Percentiles rank a stretch among this genome's conserved stretches.
Conservation (phyloP, 129 eudicot genomes). For the Ambrosia trifida region DNA sequence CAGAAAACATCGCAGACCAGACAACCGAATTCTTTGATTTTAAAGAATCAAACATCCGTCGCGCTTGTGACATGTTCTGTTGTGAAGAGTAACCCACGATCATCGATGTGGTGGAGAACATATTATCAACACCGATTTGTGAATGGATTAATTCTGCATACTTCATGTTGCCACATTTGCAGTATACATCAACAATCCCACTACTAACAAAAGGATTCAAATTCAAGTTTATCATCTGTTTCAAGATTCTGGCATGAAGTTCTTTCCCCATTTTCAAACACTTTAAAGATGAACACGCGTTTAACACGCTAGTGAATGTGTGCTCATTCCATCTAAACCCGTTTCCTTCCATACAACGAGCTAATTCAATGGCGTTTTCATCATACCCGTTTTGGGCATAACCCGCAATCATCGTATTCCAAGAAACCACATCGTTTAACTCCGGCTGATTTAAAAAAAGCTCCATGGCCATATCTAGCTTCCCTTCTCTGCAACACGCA, state of each 20-base stretch:
- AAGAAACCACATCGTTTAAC: slow-evolving; percentile 69
- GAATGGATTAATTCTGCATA: slow-evolving; percentile 58
- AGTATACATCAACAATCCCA: slow-evolving; percentile 72
- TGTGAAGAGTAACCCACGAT: slow-evolving; percentile 74
- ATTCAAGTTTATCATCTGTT: slow-evolving; percentile 43
- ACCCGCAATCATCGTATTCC: slow-evolving; percentile 87
- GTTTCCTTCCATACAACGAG: slow-evolving; percentile 47
- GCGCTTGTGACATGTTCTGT: slow-evolving; percentile 68
- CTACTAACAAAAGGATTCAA: slow-evolving; percentile 63
- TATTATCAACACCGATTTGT: slow-evolving; percentile 37
- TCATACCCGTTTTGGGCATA: slow-evolving; percentile 59
- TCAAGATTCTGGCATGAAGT: slow-evolving; percentile 65
- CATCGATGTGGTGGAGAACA: slow-evolving; percentile 66
- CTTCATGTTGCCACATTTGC: slow-evolving; percentile 74
- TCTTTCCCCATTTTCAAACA: slow-evolving; percentile 67
- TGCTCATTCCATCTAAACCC: slow-evolving; percentile 64
- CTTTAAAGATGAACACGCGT: slow-evolving; percentile 68
- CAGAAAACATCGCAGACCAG: slow-evolving; percentile 84
- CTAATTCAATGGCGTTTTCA: slow-evolving; percentile 52
- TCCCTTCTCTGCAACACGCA: slow-evolving; percentile 84
- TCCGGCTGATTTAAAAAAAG: slow-evolving; percentile 48
- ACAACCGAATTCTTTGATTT: slow-evolving; percentile 56
- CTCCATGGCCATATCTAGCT: slow-evolving; percentile 53
- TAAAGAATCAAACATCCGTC: slow-evolving; percentile 61
- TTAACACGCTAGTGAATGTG: slow-evolving; percentile 63